Percentiles rank a stretch among this genome's conserved stretches.
phyloP scores from a whole-genome alignment of 345 rosid genomes.

The Boechera divaricarpa region DNA sequence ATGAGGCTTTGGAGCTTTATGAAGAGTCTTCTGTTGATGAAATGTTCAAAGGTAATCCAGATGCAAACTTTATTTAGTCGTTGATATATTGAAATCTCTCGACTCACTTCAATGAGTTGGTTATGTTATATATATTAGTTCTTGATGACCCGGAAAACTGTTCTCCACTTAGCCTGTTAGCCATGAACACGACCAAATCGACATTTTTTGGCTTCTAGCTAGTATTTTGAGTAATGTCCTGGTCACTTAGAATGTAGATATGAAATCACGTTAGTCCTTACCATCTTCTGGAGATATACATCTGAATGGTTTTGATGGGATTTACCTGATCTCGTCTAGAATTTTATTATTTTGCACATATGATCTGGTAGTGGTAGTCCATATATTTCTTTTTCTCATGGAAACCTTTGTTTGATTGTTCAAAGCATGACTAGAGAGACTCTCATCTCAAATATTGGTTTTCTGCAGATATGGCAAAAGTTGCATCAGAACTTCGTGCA shows the following conservation, averaged over 20 bases:
- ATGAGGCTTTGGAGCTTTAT: conserved; percentile 59
- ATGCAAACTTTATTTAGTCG: conserved; percentile 10
- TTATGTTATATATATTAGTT: neutral
- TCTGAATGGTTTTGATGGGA: neutral
- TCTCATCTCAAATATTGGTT: conserved; percentile 5
- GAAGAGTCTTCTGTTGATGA: conserved; percentile 54
- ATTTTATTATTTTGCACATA: no score
- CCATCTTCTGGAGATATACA: conserved; percentile 4
- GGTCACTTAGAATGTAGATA: conserved; percentile 19
- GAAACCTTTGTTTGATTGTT: conserved; percentile 16
- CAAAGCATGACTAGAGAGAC: neutral
- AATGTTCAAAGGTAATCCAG: conserved; percentile 65
- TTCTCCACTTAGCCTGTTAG: neutral
- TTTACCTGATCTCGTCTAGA: no score
- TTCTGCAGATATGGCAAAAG: conserved; percentile 63
- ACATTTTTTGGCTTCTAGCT: conserved; percentile 1
- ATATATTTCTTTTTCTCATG: neutral
- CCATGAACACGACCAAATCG: neutral
- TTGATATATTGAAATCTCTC: conserved; percentile 10
- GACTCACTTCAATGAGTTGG: neutral
- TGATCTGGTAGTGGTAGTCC: neutral
- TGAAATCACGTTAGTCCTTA: neutral
- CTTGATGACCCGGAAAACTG: conserved; percentile 8
- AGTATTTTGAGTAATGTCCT: neutral
- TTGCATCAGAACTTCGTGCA: conserved; percentile 62